A percentile compares a stretch with the other conserved stretches of the same genome.
Conservation (phyloP, 352 stramenopile genomes). For the Globisporangium ultimum region DNA sequence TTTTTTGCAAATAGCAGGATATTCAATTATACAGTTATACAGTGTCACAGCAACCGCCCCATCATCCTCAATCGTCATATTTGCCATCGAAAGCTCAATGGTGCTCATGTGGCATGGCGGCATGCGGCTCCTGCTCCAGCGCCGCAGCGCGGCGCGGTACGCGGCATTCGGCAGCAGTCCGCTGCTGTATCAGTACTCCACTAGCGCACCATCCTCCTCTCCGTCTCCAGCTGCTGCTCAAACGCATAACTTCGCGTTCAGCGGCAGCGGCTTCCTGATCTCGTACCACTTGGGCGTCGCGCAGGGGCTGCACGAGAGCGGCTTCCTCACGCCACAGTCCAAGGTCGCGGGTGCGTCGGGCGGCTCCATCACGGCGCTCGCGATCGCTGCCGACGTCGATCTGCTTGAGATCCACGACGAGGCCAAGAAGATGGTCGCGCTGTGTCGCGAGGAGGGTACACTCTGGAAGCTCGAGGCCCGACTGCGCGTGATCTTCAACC, state of each 20-base stretch:
- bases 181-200: background rate
- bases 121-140: no score
- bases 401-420: conserved; percentile 59
- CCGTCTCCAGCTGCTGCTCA: background rate
- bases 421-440: conserved; percentile 46
- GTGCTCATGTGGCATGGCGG: no score
- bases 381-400: conserved; percentile 44
- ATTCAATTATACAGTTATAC: no score
- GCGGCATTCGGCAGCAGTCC: background rate
- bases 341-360: conserved; percentile 73
- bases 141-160: no score
- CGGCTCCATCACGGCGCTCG: conserved; percentile 59
- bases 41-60: no score
- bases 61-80: no score
- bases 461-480: conserved; percentile 64
- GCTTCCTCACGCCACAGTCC: conserved; percentile 40
- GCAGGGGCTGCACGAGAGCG: conserved; percentile 46
- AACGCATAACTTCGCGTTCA: conserved; percentile 68
- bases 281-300: conserved; percentile 77
- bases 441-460: conserved; percentile 53
- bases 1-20: no score
- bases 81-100: no score
- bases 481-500: conserved; percentile 49
- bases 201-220: background rate
- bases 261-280: conserved; percentile 74